A percentile compares a stretch with the other conserved stretches of the same genome.
Conservation (phyloP, 2,329 filamentous ascomycete species). For the Proliferodiscus dingleyae region DNA sequence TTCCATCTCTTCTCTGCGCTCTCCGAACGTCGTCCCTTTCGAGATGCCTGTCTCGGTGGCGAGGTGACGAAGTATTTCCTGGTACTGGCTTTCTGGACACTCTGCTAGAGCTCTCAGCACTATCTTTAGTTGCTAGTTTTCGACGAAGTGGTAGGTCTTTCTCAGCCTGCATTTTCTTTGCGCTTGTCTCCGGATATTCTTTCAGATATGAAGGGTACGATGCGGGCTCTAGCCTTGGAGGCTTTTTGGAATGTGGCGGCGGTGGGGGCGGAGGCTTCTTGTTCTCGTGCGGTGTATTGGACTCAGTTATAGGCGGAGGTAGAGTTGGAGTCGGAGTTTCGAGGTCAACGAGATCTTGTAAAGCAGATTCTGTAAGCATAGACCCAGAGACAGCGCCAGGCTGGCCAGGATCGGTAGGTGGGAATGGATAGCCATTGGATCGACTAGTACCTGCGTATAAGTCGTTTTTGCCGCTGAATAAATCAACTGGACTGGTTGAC, state of each 20-base stretch:
- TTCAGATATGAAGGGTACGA: slow-evolving; percentile 34
- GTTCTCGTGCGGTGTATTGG: slow-evolving; percentile 19
- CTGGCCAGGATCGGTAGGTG: slow-evolving; percentile 26
- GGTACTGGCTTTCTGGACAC: slow-evolving; percentile 32
- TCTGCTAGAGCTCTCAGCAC: slow-evolving; percentile 7
- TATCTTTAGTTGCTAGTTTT: slow-evolving; percentile 17
- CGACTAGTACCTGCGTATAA: slow-evolving; percentile 17
- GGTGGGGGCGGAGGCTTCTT: slow-evolving; percentile 29
- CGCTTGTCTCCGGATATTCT: slow-evolving; percentile 32
- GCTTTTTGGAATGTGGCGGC: slow-evolving; percentile 20
- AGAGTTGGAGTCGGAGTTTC: slow-evolving; percentile 16
- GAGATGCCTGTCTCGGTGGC: slow-evolving; percentile 25
- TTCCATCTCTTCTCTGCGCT: slow-evolving; percentile 18
- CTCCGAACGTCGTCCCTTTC: slow-evolving; percentile 23
- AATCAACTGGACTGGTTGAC: slow-evolving; percentile 21
- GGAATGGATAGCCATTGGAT: slow-evolving; percentile 30
- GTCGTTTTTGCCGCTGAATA: slow-evolving; percentile 21
- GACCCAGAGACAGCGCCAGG: slow-evolving; percentile 25
- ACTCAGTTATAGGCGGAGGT: slow-evolving; percentile 16
- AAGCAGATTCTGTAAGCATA: slow-evolving; percentile 20
- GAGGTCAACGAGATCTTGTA: slow-evolving; percentile 25
- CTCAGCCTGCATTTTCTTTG: slow-evolving; percentile 24
- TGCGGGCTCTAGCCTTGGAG: slow-evolving; percentile 35
- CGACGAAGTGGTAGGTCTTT: slow-evolving; percentile 28
- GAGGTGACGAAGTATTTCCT: slow-evolving; percentile 31